Conservation (phyloP, 495 filamentous ascomycete genomes). For the Aspergillus egyptiacus region DNA sequence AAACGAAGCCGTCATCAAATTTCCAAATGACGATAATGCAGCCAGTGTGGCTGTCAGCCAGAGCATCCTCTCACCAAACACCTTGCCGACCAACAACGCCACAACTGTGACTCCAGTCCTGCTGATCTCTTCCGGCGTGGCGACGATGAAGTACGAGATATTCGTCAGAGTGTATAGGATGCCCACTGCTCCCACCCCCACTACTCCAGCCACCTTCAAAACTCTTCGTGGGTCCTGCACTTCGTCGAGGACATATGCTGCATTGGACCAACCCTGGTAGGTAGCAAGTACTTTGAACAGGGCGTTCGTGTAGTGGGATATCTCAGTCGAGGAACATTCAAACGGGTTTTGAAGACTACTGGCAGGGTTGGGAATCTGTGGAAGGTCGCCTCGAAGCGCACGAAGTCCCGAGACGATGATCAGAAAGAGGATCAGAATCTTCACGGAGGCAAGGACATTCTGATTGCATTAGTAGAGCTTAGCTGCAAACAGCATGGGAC, state of each 20-base stretch:
- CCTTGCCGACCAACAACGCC: constrained; percentile 57
- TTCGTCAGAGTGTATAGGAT: constrained; percentile 61
- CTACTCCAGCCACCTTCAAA: constrained; percentile 52
- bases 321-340: constrained; percentile 30
- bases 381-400: constrained; percentile 25
- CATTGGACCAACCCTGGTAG: constrained; percentile 58
- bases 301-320: constrained; percentile 41
- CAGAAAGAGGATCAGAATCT: constrained; percentile 34
- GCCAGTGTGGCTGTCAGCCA: constrained; percentile 38
- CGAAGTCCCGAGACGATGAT: constrained; percentile 37
- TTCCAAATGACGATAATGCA: constrained; percentile 59
- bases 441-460: constrained; percentile 33
- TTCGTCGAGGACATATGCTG: constrained; percentile 68
- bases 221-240: constrained; percentile 62
- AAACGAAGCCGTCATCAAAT: constrained; percentile 68
- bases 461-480: not conserved
- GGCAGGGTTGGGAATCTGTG: constrained; percentile 28
- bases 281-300: constrained; percentile 67
- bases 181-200: constrained; percentile 52
- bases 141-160: constrained; percentile 59
- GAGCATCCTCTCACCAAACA: constrained; percentile 45
- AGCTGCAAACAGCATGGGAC: not conserved
- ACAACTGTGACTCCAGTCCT: constrained; percentile 58
- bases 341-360: constrained; percentile 29
- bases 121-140: constrained; percentile 58